Percentiles rank a stretch among this genome's conserved stretches.
Conservation (phyloP, 2,329 filamentous ascomycete species). For the Lachnellula cervina region DNA sequence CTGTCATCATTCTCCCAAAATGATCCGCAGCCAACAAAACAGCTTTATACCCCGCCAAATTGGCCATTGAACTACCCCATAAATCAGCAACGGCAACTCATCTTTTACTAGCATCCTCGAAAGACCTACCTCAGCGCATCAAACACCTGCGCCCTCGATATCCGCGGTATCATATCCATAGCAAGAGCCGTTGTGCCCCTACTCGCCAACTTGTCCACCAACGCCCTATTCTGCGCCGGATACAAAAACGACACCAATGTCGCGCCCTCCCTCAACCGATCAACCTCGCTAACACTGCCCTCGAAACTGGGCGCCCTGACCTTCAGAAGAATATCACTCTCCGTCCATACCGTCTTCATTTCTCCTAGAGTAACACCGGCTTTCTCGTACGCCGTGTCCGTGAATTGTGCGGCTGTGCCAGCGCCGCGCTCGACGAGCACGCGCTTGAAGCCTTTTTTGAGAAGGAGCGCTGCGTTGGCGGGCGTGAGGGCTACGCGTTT, state of each 20-base stretch:
- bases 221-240: slow-evolving; percentile 70
- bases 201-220: slow-evolving; percentile 68
- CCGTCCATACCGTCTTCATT: slow-evolving; percentile 62
- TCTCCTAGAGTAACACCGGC: slow-evolving; percentile 76
- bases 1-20: slow-evolving; percentile 83
- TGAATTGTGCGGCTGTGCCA: slow-evolving; percentile 72
- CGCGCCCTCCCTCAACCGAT: slow-evolving; percentile 61
- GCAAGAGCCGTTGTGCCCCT: slow-evolving; percentile 74
- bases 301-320: slow-evolving; percentile 67
- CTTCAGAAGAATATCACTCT: slow-evolving; percentile 77
- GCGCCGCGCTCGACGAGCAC: slow-evolving; percentile 77
- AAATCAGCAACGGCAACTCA: slow-evolving; percentile 8
- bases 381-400: slow-evolving; percentile 69
- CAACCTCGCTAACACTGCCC: slow-evolving; percentile 58
- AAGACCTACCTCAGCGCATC: slow-evolving; percentile 58
- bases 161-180: slow-evolving; percentile 90
- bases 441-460: slow-evolving; percentile 78
- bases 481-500: slow-evolving; percentile 81
- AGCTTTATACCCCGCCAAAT: slow-evolving; percentile 90
- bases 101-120: neutral
- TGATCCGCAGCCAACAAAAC: slow-evolving; percentile 85
- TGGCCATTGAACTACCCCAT: slow-evolving; percentile 73
- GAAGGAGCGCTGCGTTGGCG: slow-evolving; percentile 72
- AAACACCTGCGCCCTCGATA: slow-evolving; percentile 82
- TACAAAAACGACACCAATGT: slow-evolving; percentile 81